These are phyloP conservation scores for Calocera viscosa DNA, from an alignment of 768 basidiomycete species.

Conservation along the genomic window DNA sequence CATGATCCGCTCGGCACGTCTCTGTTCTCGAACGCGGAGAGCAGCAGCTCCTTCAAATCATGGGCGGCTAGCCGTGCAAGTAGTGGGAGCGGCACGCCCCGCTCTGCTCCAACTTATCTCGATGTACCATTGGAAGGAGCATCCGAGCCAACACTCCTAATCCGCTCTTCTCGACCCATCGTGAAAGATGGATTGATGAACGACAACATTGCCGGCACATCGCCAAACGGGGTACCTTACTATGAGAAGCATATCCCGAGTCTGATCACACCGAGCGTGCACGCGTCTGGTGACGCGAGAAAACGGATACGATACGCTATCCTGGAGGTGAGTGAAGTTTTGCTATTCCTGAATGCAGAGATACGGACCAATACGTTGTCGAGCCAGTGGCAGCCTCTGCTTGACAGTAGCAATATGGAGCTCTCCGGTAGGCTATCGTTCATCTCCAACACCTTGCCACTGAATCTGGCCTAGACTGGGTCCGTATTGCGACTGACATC, in stretches of 20 bases:
- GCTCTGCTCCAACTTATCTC: slow-evolving; percentile 26
- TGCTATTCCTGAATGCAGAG: slow-evolving; percentile 13
- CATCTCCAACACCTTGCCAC: neutral
- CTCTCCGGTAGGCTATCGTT: slow-evolving; percentile 45
- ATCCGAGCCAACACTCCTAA: slow-evolving; percentile 29
- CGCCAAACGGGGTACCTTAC: slow-evolving; percentile 36
- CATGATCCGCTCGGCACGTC: slow-evolving; percentile 85
- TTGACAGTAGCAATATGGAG: slow-evolving; percentile 84
- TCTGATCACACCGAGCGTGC: slow-evolving; percentile 63
- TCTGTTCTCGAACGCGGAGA: slow-evolving; percentile 64
- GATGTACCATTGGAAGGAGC: slow-evolving; percentile 21
- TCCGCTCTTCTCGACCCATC: slow-evolving; percentile 61
- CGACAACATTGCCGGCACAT: neutral
- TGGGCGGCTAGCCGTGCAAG: slow-evolving; percentile 40
- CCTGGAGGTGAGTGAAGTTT: slow-evolving; percentile 44
- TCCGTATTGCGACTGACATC: slow-evolving; percentile 80
- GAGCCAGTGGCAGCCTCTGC: slow-evolving; percentile 65
- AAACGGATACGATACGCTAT: slow-evolving; percentile 79
- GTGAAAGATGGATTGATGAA: slow-evolving; percentile 25
- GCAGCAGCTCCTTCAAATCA: slow-evolving; percentile 64
- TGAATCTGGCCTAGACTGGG: slow-evolving; percentile 51
- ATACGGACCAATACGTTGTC: slow-evolving; percentile 11
- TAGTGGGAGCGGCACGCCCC: slow-evolving; percentile 43
- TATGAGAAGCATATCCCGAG: slow-evolving; percentile 66
- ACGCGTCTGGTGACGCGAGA: slow-evolving; percentile 37